Evolutionary conservation across 129 eudicot species (phyloP).

Genomic region (Arctium lappa): DNA sequence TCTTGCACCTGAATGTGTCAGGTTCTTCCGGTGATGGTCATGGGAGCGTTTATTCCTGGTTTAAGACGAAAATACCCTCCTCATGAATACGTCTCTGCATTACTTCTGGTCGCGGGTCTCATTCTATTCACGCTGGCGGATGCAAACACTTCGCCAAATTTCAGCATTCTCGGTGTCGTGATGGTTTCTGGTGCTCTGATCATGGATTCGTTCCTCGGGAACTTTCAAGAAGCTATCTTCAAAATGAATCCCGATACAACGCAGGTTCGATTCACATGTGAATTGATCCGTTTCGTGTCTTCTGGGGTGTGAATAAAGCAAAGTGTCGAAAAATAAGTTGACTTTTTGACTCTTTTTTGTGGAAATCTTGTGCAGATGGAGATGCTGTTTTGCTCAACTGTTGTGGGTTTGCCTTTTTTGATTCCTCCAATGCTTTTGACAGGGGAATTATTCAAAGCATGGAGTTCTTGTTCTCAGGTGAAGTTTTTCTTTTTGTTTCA

Average conservation of each 20-base stretch:
- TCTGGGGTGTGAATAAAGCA: neutral
- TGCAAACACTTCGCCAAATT: conserved; percentile 88
- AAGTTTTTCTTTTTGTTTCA: neutral
- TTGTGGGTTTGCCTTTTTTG: conserved; percentile 91
- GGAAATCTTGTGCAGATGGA: conserved; percentile 58
- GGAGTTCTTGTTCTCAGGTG: conserved; percentile 85
- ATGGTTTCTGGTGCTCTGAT: conserved; percentile 86
- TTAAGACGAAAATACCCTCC: conserved; percentile 80
- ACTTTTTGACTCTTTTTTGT: neutral
- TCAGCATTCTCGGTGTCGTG: conserved; percentile 80
- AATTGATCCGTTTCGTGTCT: neutral
- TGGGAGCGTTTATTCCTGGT: conserved; percentile 97
- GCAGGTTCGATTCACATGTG: conserved; percentile 47
- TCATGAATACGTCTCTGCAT: conserved; percentile 76
- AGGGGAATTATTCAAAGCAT: conserved; percentile 83
- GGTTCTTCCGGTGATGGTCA: conserved; percentile 93
- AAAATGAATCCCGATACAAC: conserved; percentile 87
- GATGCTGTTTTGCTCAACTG: conserved; percentile 94
- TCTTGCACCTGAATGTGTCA: conserved; percentile 11
- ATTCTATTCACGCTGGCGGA: conserved; percentile 90
- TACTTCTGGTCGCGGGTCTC: conserved; percentile 74
- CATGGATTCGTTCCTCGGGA: conserved; percentile 91
- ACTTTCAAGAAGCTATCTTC: conserved; percentile 92
- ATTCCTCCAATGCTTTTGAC: conserved; percentile 95
- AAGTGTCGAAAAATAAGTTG: neutral